These are phyloP conservation scores for Podaxis carcinomalis DNA, from an alignment of 768 basidiomycete genomes.

Conservation along the genomic window DNA sequence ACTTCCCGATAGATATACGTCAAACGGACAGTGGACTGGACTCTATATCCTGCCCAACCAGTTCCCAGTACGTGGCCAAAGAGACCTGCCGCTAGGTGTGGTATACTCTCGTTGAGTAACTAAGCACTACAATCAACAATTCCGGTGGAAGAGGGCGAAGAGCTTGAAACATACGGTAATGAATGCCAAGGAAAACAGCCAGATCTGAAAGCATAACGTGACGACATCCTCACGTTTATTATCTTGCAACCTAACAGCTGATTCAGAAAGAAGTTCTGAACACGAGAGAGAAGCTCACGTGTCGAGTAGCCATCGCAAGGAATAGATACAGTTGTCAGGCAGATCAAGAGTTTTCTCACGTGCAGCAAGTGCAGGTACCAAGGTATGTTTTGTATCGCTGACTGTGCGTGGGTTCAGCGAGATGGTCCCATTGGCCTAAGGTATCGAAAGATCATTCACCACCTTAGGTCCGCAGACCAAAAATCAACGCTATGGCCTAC, in stretches of 20 bases:
- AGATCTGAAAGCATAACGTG: slow-evolving; percentile 40
- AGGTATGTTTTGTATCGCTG: background rate
- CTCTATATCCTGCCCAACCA: slow-evolving; percentile 42
- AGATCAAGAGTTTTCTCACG: background rate
- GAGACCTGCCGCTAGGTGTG: slow-evolving; percentile 45
- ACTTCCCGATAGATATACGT: slow-evolving; percentile 26
- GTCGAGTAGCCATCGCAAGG: slow-evolving; percentile 42
- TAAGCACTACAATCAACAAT: slow-evolving; percentile 16
- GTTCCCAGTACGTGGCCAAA: slow-evolving; percentile 42
- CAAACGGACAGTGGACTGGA: slow-evolving; percentile 28
- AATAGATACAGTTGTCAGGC: slow-evolving; percentile 30
- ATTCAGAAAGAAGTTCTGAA: background rate
- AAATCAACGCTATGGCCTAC: background rate
- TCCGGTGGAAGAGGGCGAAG: background rate
- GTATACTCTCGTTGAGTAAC: slow-evolving; percentile 49
- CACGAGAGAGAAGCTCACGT: slow-evolving; percentile 27
- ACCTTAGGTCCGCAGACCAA: background rate
- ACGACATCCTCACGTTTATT: slow-evolving; percentile 45
- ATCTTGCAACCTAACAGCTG: slow-evolving; percentile 27
- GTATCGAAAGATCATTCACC: background rate
- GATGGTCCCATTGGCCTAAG: background rate
- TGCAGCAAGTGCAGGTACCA: background rate
- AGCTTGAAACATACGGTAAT: slow-evolving; percentile 34
- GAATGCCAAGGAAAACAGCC: slow-evolving; percentile 42
- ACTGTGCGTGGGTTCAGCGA: background rate